Percentiles rank a stretch among this genome's conserved stretches.
These are phyloP conservation scores for Adenanthera pavonina DNA, from an alignment of 306 rosid genomes.

Conservation along the genomic window DNA sequence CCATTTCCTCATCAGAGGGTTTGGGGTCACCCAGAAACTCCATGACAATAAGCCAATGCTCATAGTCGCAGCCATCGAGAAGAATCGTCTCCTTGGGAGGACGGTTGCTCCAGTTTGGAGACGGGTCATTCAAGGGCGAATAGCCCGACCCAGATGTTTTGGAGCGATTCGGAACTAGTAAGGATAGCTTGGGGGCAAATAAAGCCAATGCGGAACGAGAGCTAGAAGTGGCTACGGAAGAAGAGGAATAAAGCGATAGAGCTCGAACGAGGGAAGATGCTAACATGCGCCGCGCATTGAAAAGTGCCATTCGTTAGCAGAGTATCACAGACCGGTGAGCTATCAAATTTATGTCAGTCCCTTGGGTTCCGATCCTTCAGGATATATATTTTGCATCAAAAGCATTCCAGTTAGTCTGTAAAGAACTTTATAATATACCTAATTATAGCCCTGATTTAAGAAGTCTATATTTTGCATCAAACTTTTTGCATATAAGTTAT, in stretches of 20 bases:
- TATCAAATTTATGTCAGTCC: no score
- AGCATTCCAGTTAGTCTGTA: constrained; percentile 20
- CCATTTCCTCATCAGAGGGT: constrained; percentile 87
- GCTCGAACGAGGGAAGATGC: constrained; percentile 48
- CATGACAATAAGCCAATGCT: constrained; percentile 90
- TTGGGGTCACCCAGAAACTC: constrained; percentile 70
- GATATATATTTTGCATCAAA: neutral
- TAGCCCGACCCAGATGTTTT: constrained; percentile 62
- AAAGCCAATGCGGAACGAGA: constrained; percentile 53
- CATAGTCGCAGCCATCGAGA: constrained; percentile 91
- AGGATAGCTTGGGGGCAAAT: constrained; percentile 41
- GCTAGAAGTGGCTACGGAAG: constrained; percentile 44
- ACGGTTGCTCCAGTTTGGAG: no score
- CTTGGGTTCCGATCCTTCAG: no score
- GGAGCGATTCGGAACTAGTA: constrained; percentile 46
- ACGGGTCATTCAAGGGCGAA: constrained; percentile 69
- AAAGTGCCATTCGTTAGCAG: constrained; percentile 57
- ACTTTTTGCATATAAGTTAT: constrained; percentile 9
- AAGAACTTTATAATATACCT: neutral
- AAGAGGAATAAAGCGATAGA: constrained; percentile 35
- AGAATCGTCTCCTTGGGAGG: constrained; percentile 78
- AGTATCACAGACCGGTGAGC: no score
- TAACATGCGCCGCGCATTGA: constrained; percentile 65
- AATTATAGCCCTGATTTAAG: neutral
- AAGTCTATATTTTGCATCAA: constrained; percentile 15